Base-by-base conservation (phyloP, 2,329 filamentous ascomycete species). In the Cordyceps javanica region DNA sequence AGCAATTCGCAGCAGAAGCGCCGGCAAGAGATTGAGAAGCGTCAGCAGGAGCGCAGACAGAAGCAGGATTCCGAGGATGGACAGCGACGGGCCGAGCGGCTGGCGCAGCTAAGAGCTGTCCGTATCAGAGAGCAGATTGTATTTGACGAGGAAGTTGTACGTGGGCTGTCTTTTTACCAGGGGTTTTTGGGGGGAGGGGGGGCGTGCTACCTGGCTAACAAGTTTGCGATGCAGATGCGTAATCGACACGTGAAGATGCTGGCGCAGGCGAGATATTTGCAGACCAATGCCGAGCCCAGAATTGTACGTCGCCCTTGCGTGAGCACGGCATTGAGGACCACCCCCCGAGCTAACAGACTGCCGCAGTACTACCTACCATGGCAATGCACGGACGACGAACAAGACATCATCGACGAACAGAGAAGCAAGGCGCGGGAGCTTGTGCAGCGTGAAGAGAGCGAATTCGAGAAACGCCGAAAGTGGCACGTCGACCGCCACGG, bases 291-390 rank as follows among this genome's bases (percentile, higher is more conserved):
- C 39, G 78, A 86, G 64, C 93, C 93, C 3, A 81, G 75, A 62
- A 76, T 97, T 66, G 91, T 96, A 78, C 68, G 88, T 78, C 49
- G 45, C 42, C 30, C 6, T 14, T 19, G 23, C 5, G 11, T 32
- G 19, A 32, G 38, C 8, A 23, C 9, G 21, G 8, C 21, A 16
- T 8, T 13, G n/a, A n/a, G n/a, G n/a, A n/a, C n/a, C 4, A 38
- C 11, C 10, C 19, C 4, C 25, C 32, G 14, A 21, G 30, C 4
- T 41, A 42, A 44, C 32, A 21, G 23, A 16, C 5, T 25, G 25
- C 21, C 30, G 19, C 26, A 96, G 91, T 93, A 88, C 70, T 97
- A 94, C 71, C 86, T 87, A 46, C 93, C 93, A 0, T 95, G 89
- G 87, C 85, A 91, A 64, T 77, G 89, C 57, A 84, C 83, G 32